A percentile compares a stretch with the other conserved stretches of the same genome.
Conservation (phyloP, 495 filamentous ascomycete species). For the Mycothermus thermophilus region DNA sequence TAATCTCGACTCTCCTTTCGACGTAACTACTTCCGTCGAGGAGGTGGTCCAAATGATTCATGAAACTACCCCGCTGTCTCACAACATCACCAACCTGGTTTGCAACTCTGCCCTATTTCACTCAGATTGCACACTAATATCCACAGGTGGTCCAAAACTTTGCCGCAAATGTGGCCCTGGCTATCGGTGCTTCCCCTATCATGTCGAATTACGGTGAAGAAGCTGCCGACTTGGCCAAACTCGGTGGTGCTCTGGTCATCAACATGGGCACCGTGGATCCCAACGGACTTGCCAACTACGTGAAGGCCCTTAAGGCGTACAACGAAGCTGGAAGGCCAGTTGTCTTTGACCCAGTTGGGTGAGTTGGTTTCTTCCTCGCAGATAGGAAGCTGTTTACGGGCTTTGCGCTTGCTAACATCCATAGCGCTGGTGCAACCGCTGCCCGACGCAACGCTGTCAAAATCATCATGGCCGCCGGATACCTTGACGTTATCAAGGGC, state of each 20-base stretch:
- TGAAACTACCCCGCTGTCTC: constrained; percentile 56
- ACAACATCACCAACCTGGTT: constrained; percentile 88
- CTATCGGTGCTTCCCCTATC: constrained; percentile 79
- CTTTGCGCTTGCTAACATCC: constrained; percentile 3
- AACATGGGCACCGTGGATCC: constrained; percentile 89
- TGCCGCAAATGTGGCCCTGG: constrained; percentile 74
- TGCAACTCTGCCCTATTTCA: not conserved
- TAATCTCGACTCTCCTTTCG: too few species aligned
- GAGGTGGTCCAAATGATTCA: constrained; percentile 44
- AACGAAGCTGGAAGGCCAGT: constrained; percentile 61
- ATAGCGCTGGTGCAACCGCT: constrained; percentile 59
- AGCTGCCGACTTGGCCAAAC: constrained; percentile 56
- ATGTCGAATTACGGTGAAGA: constrained; percentile 85
- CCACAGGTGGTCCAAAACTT: constrained; percentile 71
- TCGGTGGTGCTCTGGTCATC: constrained; percentile 60
- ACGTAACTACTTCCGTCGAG: constrained; percentile 37
- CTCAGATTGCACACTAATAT: not conserved
- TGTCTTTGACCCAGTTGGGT: constrained; percentile 82
- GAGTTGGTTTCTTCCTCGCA: too few species aligned
- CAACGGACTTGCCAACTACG: constrained; percentile 53
- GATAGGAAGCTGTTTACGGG: too few species aligned
- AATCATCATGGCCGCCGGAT: constrained; percentile 56
- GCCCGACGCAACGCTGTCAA: constrained; percentile 57
- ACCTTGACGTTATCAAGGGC: constrained; percentile 83
- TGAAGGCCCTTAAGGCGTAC: constrained; percentile 51